Conservation (phyloP, 805 yeast genomes). For the Cyberlindnera misumaiensis region DNA sequence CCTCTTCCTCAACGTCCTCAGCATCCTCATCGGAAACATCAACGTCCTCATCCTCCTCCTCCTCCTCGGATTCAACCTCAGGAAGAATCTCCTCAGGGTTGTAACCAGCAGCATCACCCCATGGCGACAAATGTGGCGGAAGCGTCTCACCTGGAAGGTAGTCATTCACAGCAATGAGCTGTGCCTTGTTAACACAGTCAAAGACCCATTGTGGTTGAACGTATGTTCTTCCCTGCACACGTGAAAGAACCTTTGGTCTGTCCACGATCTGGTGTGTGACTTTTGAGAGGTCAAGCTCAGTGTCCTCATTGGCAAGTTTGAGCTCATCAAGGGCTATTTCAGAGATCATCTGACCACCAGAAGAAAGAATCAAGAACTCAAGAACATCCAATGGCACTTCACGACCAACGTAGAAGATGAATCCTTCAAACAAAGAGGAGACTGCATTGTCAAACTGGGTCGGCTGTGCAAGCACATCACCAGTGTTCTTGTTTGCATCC, state of each 20-base stretch:
- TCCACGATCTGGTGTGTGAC: conserved; percentile 94
- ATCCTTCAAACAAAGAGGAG: conserved; percentile 62
- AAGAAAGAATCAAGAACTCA: conserved; percentile 79
- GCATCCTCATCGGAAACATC: conserved; percentile 43
- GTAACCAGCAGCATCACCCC: conserved; percentile 95
- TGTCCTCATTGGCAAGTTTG: conserved; percentile 26
- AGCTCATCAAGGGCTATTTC: conserved; percentile 84
- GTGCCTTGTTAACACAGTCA: conserved; percentile 77
- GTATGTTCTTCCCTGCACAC: conserved; percentile 87
- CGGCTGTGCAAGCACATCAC: conserved; percentile 75
- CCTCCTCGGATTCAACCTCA: conserved; percentile 50
- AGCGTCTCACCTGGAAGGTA: conserved; percentile 93
- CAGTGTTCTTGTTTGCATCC: conserved; percentile 50
- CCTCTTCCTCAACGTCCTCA: conserved; percentile 7
- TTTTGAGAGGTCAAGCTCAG: conserved; percentile 50
- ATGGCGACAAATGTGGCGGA: conserved; percentile 97
- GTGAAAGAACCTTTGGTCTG: conserved; percentile 72
- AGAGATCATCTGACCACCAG: conserved; percentile 80
- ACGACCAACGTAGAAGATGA: conserved; percentile 84
- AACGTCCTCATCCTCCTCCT: conserved; percentile 42
- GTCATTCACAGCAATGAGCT: conserved; percentile 65
- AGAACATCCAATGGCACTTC: conserved; percentile 91
- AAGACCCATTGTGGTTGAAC: conserved; percentile 98
- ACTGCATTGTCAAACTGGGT: conserved; percentile 47
- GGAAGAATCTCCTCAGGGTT: conserved; percentile 61